phyloP scores from a whole-genome alignment of 1,139 yeast genomes.

The Geotrichum macrosporum region DNA sequence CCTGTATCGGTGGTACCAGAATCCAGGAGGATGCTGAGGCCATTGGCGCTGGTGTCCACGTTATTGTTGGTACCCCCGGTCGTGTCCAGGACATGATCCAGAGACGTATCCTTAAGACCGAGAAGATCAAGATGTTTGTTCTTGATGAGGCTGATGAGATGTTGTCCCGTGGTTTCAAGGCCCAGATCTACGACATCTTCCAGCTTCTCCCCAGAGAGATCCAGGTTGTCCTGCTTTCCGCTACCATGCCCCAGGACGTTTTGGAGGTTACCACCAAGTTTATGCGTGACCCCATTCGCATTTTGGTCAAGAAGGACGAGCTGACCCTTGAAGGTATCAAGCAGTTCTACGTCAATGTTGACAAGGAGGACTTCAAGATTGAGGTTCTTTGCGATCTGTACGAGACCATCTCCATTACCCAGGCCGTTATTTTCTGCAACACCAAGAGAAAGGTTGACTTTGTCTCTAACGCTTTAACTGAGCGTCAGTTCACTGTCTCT shows the following conservation, averaged over 20 bases:
- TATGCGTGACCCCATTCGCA: constrained; percentile 86
- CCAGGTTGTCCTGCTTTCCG: constrained; percentile 93
- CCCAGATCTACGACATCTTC: constrained; percentile 86
- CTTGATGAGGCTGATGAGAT: constrained; percentile 95
- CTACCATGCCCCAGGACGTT: constrained; percentile 83
- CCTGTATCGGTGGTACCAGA: constrained; percentile 89
- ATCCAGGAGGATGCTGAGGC: constrained; percentile 76
- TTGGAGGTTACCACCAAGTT: constrained; percentile 81
- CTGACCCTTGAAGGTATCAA: constrained; percentile 84
- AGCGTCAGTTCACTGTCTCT: constrained; percentile 80
- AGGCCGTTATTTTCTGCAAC: constrained; percentile 93
- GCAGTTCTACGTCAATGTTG: constrained; percentile 82
- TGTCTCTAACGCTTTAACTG: constrained; percentile 72
- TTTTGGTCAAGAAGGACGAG: constrained; percentile 85
- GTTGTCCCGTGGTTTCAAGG: constrained; percentile 85
- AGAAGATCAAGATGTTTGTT: constrained; percentile 74
- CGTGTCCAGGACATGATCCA: constrained; percentile 84
- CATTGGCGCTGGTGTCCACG: constrained; percentile 73
- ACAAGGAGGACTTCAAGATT: constrained; percentile 91
- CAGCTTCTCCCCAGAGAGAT: constrained; percentile 71
- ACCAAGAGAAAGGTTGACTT: constrained; percentile 90
- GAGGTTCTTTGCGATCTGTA: constrained; percentile 90
- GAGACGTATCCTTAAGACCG: constrained; percentile 61
- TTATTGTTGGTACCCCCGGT: constrained; percentile 98
- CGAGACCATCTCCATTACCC: constrained; percentile 91